Evolutionary conservation across 2,329 filamentous ascomycete genomes (phyloP), one percentile per base, ranked within the genome.

Genomic region (Gnomoniopsis smithogilvyi): DNA sequence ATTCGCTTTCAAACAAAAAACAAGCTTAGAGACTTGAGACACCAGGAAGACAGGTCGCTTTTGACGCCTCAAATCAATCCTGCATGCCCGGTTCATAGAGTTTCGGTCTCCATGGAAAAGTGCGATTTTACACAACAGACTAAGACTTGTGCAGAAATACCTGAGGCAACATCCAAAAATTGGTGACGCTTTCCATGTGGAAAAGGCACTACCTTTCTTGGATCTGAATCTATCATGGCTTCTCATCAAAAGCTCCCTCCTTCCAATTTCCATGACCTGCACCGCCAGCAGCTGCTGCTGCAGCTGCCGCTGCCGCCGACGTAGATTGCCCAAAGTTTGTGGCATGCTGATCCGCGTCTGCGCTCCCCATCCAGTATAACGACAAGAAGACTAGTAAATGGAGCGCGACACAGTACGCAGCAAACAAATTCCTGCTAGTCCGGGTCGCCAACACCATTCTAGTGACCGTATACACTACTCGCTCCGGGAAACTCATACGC

Each of bases 381-480:
- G 92, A 89, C 65, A 89, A 80, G 69, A 99, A 95, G 2, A 98
- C 88, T 51, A 99, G 76, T 48, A 97, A 69, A 76, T 99, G 95
- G 65, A 99, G 80, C 36, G 87, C 91, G 38, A 97, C 78, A 72
- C 94, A 96, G 73, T 99, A 99, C 12, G 85, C 87, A 0, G 93
- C 95, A 74, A 99, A 99, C 60, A 99, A 73, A 72, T 98, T 99
- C 64, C 96, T 84, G 76, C 92, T 97, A 30, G 89, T 91, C 62
- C 95, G 81, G 50, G 92, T 96, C 54, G 93, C 91, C 63, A 99
- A 80, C 50, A 99, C 91, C 77, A 96, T 91, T 58, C 92, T 84
- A 50, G 94, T 96, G 55, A 97, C 82, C 36, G 92, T 93, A 74
- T 96, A 96, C 3, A 99, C 89, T 51, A 92, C 85, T 43, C 95